Percentiles rank a stretch among this genome's conserved stretches.
These are phyloP conservation scores for Aspergillus funiculosus DNA, from an alignment of 495 filamentous ascomycete species.

Conservation along the genomic window DNA sequence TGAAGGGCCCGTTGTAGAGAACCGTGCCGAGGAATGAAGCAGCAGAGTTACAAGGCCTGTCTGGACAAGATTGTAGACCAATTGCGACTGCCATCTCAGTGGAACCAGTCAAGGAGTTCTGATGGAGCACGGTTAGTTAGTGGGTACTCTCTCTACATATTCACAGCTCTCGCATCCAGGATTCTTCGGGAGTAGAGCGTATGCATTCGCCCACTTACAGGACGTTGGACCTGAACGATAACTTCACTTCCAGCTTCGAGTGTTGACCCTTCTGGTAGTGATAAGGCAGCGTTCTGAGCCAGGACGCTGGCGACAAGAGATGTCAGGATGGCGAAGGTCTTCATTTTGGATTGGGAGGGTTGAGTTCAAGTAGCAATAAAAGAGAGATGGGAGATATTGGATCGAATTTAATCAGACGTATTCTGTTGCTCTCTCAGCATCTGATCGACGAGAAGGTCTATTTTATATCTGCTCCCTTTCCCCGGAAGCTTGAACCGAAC, in stretches of 20 bases:
- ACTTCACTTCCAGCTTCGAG: constrained; percentile 20
- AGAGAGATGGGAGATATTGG: too few relatives aligned
- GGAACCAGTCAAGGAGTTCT: constrained; percentile 30
- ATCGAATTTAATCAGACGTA: too few relatives aligned
- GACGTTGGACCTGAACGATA: constrained; percentile 31
- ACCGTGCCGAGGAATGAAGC: constrained; percentile 24
- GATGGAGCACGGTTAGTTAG: background rate
- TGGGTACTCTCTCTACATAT: too few relatives aligned
- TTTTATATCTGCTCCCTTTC: too few relatives aligned
- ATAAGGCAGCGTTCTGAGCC: constrained; percentile 59
- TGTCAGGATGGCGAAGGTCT: constrained; percentile 21
- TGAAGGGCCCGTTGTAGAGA: constrained; percentile 30
- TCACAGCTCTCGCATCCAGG: too few relatives aligned
- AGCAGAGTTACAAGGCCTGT: constrained; percentile 14
- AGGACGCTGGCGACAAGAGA: constrained; percentile 44
- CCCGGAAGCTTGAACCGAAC: too few relatives aligned
- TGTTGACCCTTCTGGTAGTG: constrained; percentile 37
- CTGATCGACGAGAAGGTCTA: too few relatives aligned
- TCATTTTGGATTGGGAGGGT: constrained; percentile 29
- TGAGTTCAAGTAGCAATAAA: too few relatives aligned
- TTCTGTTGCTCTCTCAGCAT: too few relatives aligned
- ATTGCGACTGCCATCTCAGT: constrained; percentile 31
- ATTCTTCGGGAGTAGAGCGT: too few relatives aligned
- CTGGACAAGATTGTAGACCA: constrained; percentile 27
- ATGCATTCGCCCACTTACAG: too few relatives aligned